Percentiles rank a stretch among this genome's conserved stretches.
These are phyloP conservation scores for Paramyrothecium roridum DNA, from an alignment of 2,329 filamentous ascomycete species.

Conservation along the genomic window DNA sequence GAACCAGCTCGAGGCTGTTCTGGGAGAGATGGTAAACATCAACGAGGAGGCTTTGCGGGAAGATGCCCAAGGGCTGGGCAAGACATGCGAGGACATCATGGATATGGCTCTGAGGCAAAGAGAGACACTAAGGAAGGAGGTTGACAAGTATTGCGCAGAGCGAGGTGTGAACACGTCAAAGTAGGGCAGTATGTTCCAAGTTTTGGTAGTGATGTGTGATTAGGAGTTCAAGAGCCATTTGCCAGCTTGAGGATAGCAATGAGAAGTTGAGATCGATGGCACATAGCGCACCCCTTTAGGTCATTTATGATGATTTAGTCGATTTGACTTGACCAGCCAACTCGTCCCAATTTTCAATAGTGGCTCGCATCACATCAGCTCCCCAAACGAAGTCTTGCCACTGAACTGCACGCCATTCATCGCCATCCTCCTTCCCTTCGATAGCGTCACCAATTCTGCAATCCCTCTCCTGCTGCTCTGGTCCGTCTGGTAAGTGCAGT, in stretches of 20 bases:
- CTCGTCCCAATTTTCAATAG: slow-evolving; percentile 14
- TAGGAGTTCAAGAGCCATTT: neutral
- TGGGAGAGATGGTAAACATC: slow-evolving; percentile 65
- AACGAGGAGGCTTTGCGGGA: slow-evolving; percentile 36
- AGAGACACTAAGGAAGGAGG: slow-evolving; percentile 67
- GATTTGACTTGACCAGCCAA: slow-evolving; percentile 1
- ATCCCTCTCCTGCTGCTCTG: slow-evolving; percentile 12
- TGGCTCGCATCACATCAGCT: slow-evolving; percentile 25
- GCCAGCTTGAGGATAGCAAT: neutral
- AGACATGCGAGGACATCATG: slow-evolving; percentile 59
- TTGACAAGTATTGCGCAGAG: slow-evolving; percentile 70
- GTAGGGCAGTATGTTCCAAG: neutral
- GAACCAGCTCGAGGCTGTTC: slow-evolving; percentile 74
- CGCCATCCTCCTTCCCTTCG: slow-evolving; percentile 11
- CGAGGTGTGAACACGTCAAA: slow-evolving; percentile 36
- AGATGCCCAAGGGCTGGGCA: slow-evolving; percentile 38
- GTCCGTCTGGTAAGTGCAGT: slow-evolving; percentile 15
- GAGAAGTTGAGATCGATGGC: too few species aligned
- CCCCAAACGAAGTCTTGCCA: slow-evolving; percentile 26
- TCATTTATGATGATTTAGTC: too few species aligned
- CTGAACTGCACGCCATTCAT: slow-evolving; percentile 19
- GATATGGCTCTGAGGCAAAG: slow-evolving; percentile 61
- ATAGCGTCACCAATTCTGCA: slow-evolving; percentile 9
- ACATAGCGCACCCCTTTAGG: too few species aligned
- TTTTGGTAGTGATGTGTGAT: neutral